phyloP scores from a whole-genome alignment of 2,329 filamentous ascomycete genomes.

The Celoporthe dispersa region DNA sequence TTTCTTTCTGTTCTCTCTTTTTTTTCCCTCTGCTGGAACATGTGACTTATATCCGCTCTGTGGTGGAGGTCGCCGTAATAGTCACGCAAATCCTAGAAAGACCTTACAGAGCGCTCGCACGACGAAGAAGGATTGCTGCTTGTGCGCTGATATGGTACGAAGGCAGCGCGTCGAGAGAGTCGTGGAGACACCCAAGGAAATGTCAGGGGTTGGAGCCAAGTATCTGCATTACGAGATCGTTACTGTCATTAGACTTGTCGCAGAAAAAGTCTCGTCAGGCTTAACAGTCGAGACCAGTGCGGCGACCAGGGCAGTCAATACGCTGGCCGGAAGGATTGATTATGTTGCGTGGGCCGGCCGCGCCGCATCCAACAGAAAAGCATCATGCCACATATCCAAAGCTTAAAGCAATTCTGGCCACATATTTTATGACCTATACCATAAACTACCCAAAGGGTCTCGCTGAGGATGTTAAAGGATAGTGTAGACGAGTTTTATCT shows the following conservation, averaged over 20 bases:
- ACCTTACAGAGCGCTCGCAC: not conserved
- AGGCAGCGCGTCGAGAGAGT: not conserved
- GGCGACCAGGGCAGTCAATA: not conserved
- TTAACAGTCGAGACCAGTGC: not conserved
- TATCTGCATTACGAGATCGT: not conserved
- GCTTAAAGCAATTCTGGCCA: not conserved
- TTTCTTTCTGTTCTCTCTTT: too few species aligned
- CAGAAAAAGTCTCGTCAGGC: not conserved
- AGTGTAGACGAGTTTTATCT: not conserved
- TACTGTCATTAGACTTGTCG: not conserved
- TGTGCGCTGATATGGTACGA: not conserved
- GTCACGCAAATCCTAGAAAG: not conserved
- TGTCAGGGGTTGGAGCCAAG: too few species aligned
- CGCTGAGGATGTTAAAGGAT: not conserved
- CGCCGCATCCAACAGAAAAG: not conserved
- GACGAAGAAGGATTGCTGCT: not conserved
- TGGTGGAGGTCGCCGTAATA: not conserved
- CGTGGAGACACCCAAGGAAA: not conserved
- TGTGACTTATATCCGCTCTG: constrained; percentile 1
- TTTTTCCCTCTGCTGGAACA: not conserved
- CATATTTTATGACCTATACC: not conserved
- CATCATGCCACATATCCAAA: not conserved
- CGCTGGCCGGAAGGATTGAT: not conserved
- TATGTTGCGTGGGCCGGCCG: not conserved
- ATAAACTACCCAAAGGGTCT: not conserved